A percentile compares a stretch with the other conserved stretches of the same genome.
Evolutionary conservation across 192 early-diverging fungal species (phyloP).

Genomic region (Coemansia sp.): DNA sequence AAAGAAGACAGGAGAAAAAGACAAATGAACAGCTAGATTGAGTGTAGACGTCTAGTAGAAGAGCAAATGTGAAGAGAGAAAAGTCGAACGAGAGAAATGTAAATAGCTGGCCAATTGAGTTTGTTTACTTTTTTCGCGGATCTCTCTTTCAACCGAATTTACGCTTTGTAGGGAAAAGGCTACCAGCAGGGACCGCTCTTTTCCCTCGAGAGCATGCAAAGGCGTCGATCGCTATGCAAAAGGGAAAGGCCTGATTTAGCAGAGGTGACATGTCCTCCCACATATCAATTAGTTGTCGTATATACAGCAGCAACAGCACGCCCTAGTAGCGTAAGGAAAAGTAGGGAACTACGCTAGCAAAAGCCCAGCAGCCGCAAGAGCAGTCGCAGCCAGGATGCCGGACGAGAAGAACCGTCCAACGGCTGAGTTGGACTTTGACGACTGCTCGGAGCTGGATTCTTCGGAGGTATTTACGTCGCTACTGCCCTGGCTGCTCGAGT

Average conservation of each 20-base stretch:
- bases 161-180: not conserved
- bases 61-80: not conserved
- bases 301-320: not conserved
- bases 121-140: slow-evolving; percentile 8
- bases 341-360: not conserved
- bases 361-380: not conserved
- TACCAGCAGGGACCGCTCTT: not conserved
- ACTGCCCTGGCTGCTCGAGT: not conserved
- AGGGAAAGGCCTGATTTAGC: not conserved
- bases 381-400: not conserved
- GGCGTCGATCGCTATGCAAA: not conserved
- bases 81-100: not conserved
- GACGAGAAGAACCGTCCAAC: not conserved
- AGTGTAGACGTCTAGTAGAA: slow-evolving; percentile 3
- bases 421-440: slow-evolving; percentile 5
- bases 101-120: not conserved
- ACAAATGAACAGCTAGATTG: not conserved
- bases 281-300: not conserved
- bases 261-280: not conserved
- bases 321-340: not conserved
- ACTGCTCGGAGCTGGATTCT: not conserved
- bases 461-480: not conserved
- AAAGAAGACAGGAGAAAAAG: not conserved
- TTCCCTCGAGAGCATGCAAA: not conserved
- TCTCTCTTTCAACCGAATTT: not conserved